Evolutionary conservation across 805 yeast species (phyloP), one percentile per base, ranked within the genome.

Genomic region (Lachancea meyersii): DNA sequence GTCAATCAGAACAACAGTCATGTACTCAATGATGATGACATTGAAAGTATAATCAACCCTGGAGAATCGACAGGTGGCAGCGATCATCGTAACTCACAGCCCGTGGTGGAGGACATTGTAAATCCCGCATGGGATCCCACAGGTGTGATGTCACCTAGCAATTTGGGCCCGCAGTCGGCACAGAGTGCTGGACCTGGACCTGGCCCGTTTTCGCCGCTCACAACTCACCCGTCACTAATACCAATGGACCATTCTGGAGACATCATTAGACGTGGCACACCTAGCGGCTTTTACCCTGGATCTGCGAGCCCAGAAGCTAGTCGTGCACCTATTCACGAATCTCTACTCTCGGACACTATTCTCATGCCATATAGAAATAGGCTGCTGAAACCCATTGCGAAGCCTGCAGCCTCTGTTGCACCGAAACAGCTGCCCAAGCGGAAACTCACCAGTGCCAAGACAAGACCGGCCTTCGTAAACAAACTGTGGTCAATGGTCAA

Each of bases 401-500:
- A 31, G 18, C 45, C 36, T 9, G 33, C 31, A 14, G n/a, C 45
- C 7, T 26, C 34, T n/a, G n/a, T 33, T 4, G 20, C 35, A 10
- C 35, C 26, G 4, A 34, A 38, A 31, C 37, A 32, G 13, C 31
- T 19, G 32, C 32, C 46, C 13, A 34, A 46, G 10, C 40, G 52
- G 22, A 52, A 53, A 31, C 48, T 49, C 23, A 40, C 52, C 5
- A 40, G 51, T 16, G 47, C 54, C n/a, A 82, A 81, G 55, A 57
- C 79, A 0, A 69, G 87, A 41, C 95, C 97, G 1, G 94, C 95
- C 0, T 93, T 93, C 67, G 96, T 93, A 8, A 78, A 81, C 71
- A 93, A 93, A 63, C 68, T 93, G 16, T 91, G 98, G 98, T 75
- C 81, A 28, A 93, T 93, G 96, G 88, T 93, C 7, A 89, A 89